Conservation (phyloP, 352 stramenopile species). For the Thalassiosira ordinaria region DNA sequence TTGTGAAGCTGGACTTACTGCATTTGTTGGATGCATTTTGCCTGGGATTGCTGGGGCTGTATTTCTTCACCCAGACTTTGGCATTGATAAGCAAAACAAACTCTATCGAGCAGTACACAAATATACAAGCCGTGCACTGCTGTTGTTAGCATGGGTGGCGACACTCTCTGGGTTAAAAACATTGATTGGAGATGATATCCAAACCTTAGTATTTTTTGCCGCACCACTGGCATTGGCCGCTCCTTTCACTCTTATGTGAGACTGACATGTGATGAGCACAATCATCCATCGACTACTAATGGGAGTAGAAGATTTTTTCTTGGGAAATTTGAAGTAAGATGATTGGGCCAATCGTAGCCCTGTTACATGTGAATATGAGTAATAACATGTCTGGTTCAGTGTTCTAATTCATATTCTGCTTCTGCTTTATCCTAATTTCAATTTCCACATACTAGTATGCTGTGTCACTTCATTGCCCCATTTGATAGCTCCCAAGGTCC, state of each 20-base stretch:
- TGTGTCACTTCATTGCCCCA: too few relatives aligned
- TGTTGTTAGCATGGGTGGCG: constrained; percentile 60
- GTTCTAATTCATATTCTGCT: too few relatives aligned
- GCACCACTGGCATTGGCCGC: constrained; percentile 60
- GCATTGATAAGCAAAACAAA: constrained; percentile 77
- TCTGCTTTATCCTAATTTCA: too few relatives aligned
- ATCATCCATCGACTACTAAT: too few relatives aligned
- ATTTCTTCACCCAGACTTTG: constrained; percentile 83
- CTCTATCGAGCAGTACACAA: constrained; percentile 73
- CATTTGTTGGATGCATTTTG: constrained; percentile 52
- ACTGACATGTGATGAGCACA: not conserved
- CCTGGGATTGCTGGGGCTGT: constrained; percentile 64
- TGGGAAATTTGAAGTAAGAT: too few relatives aligned
- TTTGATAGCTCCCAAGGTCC: too few relatives aligned
- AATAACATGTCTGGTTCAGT: too few relatives aligned
- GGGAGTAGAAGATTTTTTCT: too few relatives aligned
- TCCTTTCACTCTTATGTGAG: constrained; percentile 67
- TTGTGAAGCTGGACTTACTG: constrained; percentile 53
- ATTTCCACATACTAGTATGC: too few relatives aligned
- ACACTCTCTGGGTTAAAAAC: constrained; percentile 66
- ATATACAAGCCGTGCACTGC: constrained; percentile 43
- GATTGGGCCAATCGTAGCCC: too few relatives aligned
- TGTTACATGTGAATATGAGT: too few relatives aligned
- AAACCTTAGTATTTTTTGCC: constrained; percentile 61
- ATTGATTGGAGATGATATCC: constrained; percentile 59